Evolutionary conservation across 352 stramenopile species (phyloP), one percentile per base, ranked within the genome.

Genomic region (Pythium brassicae): DNA sequence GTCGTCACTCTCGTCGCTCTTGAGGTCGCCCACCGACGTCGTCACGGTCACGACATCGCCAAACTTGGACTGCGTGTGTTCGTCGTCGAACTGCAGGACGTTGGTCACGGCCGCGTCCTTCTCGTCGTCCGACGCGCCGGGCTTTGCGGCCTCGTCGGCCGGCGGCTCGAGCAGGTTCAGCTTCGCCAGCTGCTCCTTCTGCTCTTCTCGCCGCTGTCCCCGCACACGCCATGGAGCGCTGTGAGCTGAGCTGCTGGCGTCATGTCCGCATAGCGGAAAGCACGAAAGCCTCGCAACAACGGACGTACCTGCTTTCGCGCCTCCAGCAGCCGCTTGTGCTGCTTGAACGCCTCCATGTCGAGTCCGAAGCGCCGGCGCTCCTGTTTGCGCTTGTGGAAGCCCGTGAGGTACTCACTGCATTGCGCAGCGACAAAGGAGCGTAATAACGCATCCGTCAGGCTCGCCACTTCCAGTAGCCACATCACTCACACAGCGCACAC

Each of bases 301-400:
- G 19, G 2, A 23, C 25, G 26, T 46, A 81, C 73, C 64, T 93
- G 78, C 68, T 93, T 95, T 63, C 84, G 83, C 55, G 74, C 77
- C 59, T 93, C 83, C 23, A 95, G 52, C 32, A 86, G 73, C 8
- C 66, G 68, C 57, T 95, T 95, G 66, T 95, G 89, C 51, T 89
- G 80, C 74, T 95, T 95, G 69, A 74, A 95, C 48, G 85, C 85
- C 69, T 95, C 81, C 85, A 95, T 95, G 54, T 95, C 83, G 55
- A 93, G 63, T 2, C 85, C 85, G 51, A 92, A 95, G 58, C 85
- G 83, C 50, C 85, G 79, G 25, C 85, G 78, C 59, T 95, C 85
- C 57, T 92, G 81, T 62, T 95, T 95, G 50, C 85, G 81, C 67
- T 93, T 93, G 69, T 83, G 77, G 65, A 95, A 95, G 10, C 85